Evolutionary conservation across 2,329 filamentous ascomycete species (phyloP), one percentile per base, ranked within the genome.

Genomic region (Fusarium incarnatum): DNA sequence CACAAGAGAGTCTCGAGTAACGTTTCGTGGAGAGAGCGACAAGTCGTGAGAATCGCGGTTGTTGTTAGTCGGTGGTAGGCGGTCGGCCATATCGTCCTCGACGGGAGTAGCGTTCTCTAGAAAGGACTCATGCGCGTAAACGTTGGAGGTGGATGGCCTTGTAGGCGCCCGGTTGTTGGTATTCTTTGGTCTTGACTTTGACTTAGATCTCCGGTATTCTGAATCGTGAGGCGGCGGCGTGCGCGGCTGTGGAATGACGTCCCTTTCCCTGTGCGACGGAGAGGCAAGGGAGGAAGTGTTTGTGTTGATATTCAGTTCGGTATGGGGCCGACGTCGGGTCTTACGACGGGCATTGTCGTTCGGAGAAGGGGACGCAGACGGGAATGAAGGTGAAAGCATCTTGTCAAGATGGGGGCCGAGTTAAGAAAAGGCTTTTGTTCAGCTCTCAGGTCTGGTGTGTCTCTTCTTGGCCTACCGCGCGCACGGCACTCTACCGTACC

Each of bases 1-100:
- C 64, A 99, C 94, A 72, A 99, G 90, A 37, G 94, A 98, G 77
- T 97, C 93, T 73, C 95, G 90, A 42, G 92, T 93, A 68, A 93
- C 89, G 78, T 93, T 89, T 66, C 90, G 86, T 50, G 92, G 89
- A 53, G 91, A 91, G 75, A 97, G 86, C 61, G 93, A 94, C 67
- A 98, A 86, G 79, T 97, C 94, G 84, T 98, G 94, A 50, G 92
- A 94, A 81, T 94, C 90, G 71, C 86, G 83, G 57, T 79, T 77
- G 72, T 68, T 77, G 72, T 68, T 77, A 69, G 66, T 60, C 70
- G 66, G 65, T 60, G 73, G 68, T 37, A 71, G 56, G 50, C 71
- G 70, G 56, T 74, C 72, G 54, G 74, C 71, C 74, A 76, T 76
- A 32, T 74, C 73, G 72, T 74, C 72, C 69, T 76, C 74, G 64